phyloP scores from a whole-genome alignment of 805 yeast genomes.

The Blastobotrys chiropterorum region DNA sequence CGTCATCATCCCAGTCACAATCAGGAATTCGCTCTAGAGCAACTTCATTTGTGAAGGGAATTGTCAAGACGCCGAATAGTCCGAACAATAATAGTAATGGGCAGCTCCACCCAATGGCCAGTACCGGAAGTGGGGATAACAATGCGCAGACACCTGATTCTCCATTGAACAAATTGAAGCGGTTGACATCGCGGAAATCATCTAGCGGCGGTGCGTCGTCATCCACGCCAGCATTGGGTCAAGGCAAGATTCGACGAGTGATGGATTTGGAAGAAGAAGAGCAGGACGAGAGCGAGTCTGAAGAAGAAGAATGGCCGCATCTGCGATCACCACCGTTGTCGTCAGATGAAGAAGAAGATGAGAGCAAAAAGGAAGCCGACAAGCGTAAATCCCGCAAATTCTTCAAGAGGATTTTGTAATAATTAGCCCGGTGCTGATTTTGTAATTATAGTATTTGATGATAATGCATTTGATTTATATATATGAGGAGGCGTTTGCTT shows the following conservation, averaged over 20 bases:
- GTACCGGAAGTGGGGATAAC: background rate
- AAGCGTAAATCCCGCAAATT: background rate
- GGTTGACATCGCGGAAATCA: background rate
- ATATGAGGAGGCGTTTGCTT: too few relatives aligned
- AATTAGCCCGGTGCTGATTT: too few relatives aligned
- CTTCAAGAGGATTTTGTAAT: background rate
- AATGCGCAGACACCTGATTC: background rate
- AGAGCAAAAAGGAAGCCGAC: background rate
- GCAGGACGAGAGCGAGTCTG: background rate
- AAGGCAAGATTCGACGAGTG: background rate
- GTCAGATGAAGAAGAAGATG: background rate
- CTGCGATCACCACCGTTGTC: background rate
- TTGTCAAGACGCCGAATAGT: background rate
- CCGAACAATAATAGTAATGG: background rate
- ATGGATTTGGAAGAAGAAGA: background rate
- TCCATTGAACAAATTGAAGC: background rate
- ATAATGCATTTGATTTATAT: too few relatives aligned
- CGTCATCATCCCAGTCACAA: slow-evolving; percentile 1
- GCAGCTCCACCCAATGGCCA: background rate
- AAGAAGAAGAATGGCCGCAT: background rate
- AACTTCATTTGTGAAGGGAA: slow-evolving; percentile 9
- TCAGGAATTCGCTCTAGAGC: background rate
- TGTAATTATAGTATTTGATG: background rate
- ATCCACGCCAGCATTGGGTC: background rate
- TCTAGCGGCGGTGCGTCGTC: background rate